Conservation (phyloP, 345 rosid species). For the Citrus cavaleriei region DNA sequence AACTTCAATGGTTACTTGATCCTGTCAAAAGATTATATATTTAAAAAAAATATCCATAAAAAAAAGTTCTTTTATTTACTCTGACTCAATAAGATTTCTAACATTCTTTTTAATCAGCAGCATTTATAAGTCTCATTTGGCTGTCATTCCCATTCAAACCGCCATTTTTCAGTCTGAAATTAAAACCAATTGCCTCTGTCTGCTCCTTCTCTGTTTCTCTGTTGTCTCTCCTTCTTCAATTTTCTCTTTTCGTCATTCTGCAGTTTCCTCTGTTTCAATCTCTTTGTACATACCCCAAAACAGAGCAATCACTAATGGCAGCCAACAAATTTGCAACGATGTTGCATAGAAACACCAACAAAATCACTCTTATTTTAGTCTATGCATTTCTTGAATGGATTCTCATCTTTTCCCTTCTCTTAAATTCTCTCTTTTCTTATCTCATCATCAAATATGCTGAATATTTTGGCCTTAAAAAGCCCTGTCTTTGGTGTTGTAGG, state of each 20-base stretch:
- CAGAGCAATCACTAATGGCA: conserved; percentile 50
- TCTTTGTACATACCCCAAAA: conserved; percentile 27
- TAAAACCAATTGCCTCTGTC: conserved; percentile 20
- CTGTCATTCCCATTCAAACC: conserved; percentile 29
- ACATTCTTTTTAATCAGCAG: not conserved
- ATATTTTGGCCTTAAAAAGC: conserved; percentile 79
- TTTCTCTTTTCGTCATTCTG: not conserved
- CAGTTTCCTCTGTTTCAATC: not conserved
- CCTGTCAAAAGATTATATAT: not conserved
- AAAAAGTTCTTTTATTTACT: conserved; percentile 25
- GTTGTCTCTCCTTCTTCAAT: conserved; percentile 11
- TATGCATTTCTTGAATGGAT: conserved; percentile 91
- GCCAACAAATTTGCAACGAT: conserved; percentile 84
- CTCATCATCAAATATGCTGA: conserved; percentile 79
- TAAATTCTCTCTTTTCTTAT: conserved; percentile 78
- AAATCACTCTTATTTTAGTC: conserved; percentile 65
- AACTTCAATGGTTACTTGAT: conserved; percentile 11
- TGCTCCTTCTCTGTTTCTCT: not conserved
- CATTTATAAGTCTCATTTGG: conserved; percentile 19
- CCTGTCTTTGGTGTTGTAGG: conserved; percentile 82
- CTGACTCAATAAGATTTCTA: conserved; percentile 15
- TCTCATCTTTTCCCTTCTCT: conserved; percentile 71
- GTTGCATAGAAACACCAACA: conserved; percentile 73
- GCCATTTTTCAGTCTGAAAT: conserved; percentile 21
- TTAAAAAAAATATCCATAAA: too few relatives aligned